These are phyloP conservation scores for Cucurbita ficifolia DNA, from an alignment of 306 rosid species.

Conservation along the genomic window DNA sequence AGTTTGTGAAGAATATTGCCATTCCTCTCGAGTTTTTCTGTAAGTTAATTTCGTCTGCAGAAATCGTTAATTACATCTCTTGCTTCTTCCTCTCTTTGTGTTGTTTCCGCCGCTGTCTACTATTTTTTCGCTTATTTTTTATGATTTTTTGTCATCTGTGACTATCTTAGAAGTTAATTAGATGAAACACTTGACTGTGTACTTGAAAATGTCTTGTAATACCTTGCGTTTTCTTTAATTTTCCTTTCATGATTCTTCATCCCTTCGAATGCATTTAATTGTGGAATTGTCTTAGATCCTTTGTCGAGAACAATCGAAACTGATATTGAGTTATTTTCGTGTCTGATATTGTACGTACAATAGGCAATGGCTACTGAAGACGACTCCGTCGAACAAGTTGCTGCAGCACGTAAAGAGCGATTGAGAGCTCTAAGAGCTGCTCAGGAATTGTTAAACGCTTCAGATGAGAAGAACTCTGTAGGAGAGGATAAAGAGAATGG, in stretches of 20 bases:
- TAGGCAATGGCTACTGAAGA: constrained; percentile 43
- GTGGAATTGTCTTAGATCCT: background rate
- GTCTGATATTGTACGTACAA: background rate
- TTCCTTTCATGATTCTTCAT: background rate
- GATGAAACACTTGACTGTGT: background rate
- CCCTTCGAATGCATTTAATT: background rate
- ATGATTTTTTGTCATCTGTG: background rate
- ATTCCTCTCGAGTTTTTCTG: background rate
- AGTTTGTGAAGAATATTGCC: background rate
- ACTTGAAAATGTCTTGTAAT: background rate
- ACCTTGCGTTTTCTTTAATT: background rate
- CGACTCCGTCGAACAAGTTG: constrained; percentile 51
- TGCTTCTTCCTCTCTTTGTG: background rate
- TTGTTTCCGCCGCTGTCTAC: background rate
- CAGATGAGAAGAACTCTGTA: constrained; percentile 32
- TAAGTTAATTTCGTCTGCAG: background rate
- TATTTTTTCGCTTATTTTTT: background rate
- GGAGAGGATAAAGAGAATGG: constrained; percentile 15
- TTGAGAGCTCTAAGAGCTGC: constrained; percentile 67
- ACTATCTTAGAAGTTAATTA: background rate
- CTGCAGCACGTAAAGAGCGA: constrained; percentile 65
- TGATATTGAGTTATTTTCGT: background rate
- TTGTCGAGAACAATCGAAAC: background rate
- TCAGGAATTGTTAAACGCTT: constrained; percentile 38
- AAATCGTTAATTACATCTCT: background rate